Conservation (phyloP, 805 yeast species). For the Saccharomycopsis sp. region DNA sequence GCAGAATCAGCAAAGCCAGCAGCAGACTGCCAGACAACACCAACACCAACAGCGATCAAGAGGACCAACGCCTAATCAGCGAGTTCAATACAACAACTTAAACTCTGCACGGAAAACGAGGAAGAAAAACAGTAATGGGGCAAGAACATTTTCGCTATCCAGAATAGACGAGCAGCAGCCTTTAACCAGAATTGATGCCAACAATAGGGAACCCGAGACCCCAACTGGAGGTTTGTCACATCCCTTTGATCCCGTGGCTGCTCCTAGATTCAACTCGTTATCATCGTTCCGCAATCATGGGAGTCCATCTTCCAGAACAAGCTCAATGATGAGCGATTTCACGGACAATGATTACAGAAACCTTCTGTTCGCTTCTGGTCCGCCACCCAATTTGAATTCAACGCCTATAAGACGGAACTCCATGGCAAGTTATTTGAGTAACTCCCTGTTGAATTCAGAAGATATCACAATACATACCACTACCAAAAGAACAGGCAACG, state of each 20-base stretch:
- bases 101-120: too few relatives aligned
- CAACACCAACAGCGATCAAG: too few relatives aligned
- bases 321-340: slow-evolving; percentile 7
- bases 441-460: slow-evolving; percentile 8
- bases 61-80: too few relatives aligned
- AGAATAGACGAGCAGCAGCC: slow-evolving; percentile 9
- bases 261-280: background rate
- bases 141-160: slow-evolving; percentile 7
- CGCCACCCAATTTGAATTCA: too few relatives aligned
- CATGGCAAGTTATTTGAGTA: slow-evolving; percentile 13
- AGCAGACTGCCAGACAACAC: too few relatives aligned
- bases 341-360: too few relatives aligned
- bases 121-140: too few relatives aligned
- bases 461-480: slow-evolving; percentile 21
- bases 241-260: background rate
- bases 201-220: background rate
- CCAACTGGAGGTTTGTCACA: background rate
- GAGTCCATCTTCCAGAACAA: slow-evolving; percentile 1
- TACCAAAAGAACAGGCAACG: slow-evolving; percentile 15
- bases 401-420: slow-evolving; percentile 4
- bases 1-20: too few relatives aligned
- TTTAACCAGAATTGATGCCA: slow-evolving; percentile 4
- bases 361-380: slow-evolving; percentile 10
- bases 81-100: too few relatives aligned
- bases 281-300: background rate